phyloP scores from a whole-genome alignment of 345 rosid genomes.

The Populus pruinosa region DNA sequence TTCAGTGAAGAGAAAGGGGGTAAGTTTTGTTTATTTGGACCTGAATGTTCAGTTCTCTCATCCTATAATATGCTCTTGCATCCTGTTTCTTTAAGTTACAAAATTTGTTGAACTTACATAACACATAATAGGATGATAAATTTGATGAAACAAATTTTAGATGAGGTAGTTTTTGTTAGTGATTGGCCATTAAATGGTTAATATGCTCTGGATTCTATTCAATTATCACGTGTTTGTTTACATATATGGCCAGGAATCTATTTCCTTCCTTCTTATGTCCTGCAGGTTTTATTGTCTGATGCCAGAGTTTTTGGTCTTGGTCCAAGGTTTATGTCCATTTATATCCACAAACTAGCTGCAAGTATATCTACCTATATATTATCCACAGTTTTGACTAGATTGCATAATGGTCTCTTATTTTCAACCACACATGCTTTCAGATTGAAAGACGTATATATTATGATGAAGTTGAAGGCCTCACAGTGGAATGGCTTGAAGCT shows the following conservation, averaged over 20 bases:
- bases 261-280: not conserved
- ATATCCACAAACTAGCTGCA: slow-evolving; percentile 71
- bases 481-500: slow-evolving; percentile 71
- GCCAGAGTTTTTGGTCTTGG: slow-evolving; percentile 86
- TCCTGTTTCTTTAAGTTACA: not conserved
- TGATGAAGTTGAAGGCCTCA: slow-evolving; percentile 74
- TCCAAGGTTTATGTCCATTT: slow-evolving; percentile 81
- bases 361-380: slow-evolving; percentile 18
- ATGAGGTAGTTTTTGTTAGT: not conserved
- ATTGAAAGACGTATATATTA: slow-evolving; percentile 75
- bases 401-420: not conserved
- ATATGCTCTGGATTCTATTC: not conserved
- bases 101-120: not conserved
- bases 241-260: not conserved
- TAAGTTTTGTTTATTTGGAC: slow-evolving; percentile 7
- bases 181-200: not conserved
- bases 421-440: slow-evolving; percentile 30
- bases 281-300: slow-evolving; percentile 68
- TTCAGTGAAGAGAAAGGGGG: slow-evolving; percentile 71
- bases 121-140: not conserved
- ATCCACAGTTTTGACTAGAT: not conserved
- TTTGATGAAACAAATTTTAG: not conserved
- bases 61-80: not conserved
- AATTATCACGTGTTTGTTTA: not conserved
- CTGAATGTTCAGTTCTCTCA: not conserved